Conservation (phyloP, 169 alveolate species). For the Plasmodium coatneyi region DNA sequence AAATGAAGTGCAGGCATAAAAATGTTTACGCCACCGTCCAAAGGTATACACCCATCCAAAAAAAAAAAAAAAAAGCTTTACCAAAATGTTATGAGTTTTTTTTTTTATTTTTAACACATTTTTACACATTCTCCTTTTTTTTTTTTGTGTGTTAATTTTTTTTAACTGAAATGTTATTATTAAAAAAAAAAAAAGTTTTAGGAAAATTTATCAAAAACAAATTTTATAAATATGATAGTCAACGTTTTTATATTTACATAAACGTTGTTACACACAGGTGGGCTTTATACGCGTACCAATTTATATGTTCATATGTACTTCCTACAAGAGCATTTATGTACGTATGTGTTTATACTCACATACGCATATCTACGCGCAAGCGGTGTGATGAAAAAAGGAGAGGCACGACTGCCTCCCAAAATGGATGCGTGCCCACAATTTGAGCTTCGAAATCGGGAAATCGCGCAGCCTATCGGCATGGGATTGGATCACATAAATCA, state of each 20-base stretch:
- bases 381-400: not conserved
- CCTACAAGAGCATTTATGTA: not conserved
- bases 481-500: not conserved
- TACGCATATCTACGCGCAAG: not conserved
- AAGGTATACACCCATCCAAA: not conserved
- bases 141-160: not conserved
- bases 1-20: not conserved
- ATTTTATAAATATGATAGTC: not conserved
- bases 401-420: not conserved
- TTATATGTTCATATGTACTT: not conserved
- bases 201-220: constrained; percentile 3
- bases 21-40: not conserved
- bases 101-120: not conserved
- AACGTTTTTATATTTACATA: not conserved
- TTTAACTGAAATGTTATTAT: not conserved
- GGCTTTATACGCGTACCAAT: not conserved
- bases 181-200: not conserved
- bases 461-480: not conserved
- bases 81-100: not conserved
- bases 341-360: not conserved
- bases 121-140: not conserved
- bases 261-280: not conserved
- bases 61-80: not conserved
- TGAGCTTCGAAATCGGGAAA: not conserved
- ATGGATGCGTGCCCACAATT: not conserved